A percentile compares a stretch with the other conserved stretches of the same genome.
phyloP scores from a whole-genome alignment of 2,329 filamentous ascomycete species.

The Aspergillus tubingensis region DNA sequence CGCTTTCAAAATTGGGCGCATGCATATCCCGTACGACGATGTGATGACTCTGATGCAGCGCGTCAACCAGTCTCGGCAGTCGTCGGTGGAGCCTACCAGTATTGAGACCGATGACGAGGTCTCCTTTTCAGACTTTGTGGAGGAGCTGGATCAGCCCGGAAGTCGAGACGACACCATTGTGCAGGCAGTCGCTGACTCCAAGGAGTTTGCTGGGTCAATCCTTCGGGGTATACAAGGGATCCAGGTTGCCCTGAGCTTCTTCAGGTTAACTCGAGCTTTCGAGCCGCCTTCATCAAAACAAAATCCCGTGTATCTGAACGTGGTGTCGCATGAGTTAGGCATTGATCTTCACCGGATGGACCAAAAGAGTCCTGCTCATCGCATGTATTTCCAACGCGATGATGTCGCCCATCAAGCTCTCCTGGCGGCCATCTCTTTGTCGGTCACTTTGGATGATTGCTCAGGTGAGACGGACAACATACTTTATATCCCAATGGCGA shows the following conservation, averaged over 20 bases:
- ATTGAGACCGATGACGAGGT: slow-evolving; percentile 58
- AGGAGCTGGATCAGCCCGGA: slow-evolving; percentile 71
- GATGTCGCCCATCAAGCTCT: slow-evolving; percentile 95
- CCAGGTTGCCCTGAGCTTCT: slow-evolving; percentile 89
- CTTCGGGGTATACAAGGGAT: slow-evolving; percentile 93
- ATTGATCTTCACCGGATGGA: slow-evolving; percentile 90
- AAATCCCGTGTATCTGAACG: slow-evolving; percentile 75
- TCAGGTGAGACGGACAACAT: slow-evolving; percentile 81
- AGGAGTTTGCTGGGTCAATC: slow-evolving; percentile 87
- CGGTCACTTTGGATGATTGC: slow-evolving; percentile 88
- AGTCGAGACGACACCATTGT: slow-evolving; percentile 69
- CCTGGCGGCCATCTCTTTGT: slow-evolving; percentile 87
- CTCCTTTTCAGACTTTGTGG: slow-evolving; percentile 70
- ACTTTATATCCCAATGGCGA: slow-evolving; percentile 95
- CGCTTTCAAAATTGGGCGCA: slow-evolving; percentile 82
- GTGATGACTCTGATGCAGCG: slow-evolving; percentile 54
- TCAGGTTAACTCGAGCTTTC: slow-evolving; percentile 81
- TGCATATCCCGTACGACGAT: slow-evolving; percentile 91
- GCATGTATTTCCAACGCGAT: slow-evolving; percentile 95
- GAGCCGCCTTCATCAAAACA: slow-evolving; percentile 66
- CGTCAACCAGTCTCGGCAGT: slow-evolving; percentile 38
- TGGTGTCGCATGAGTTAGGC: slow-evolving; percentile 94
- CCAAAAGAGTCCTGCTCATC: slow-evolving; percentile 87
- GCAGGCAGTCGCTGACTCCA: slow-evolving; percentile 84
- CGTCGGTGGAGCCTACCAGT: slow-evolving; percentile 35